These are phyloP conservation scores for Dimargaris cristalligena DNA, from an alignment of 192 early-diverging fungal genomes.

Conservation along the genomic window DNA sequence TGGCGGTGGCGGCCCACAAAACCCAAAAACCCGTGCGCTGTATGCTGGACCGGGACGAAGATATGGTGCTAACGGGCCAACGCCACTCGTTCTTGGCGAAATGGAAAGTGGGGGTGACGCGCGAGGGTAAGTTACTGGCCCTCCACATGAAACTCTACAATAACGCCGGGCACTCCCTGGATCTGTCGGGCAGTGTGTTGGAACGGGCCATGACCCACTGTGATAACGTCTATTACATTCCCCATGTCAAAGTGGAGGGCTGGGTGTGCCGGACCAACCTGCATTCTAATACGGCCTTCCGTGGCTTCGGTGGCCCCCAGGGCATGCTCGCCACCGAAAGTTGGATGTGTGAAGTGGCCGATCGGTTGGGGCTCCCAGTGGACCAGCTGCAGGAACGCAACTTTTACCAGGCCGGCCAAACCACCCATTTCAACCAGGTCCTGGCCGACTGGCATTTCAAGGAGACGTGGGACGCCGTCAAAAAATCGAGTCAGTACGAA, in stretches of 20 bases:
- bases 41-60: constrained; percentile 70
- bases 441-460: constrained; percentile 58
- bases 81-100: constrained; percentile 65
- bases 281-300: constrained; percentile 73
- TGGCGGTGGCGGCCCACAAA: constrained; percentile 55
- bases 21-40: constrained; percentile 46
- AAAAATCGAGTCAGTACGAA: constrained; percentile 30
- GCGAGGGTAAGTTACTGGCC: constrained; percentile 44
- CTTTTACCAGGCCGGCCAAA: constrained; percentile 48
- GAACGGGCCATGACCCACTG: constrained; percentile 55
- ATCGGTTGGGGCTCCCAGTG: constrained; percentile 38
- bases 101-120: constrained; percentile 57
- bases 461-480: constrained; percentile 48
- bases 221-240: constrained; percentile 69
- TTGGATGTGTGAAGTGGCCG: constrained; percentile 62
- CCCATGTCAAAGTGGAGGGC: constrained; percentile 45
- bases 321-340: constrained; percentile 68
- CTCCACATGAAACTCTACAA: constrained; percentile 38
- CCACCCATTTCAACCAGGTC: constrained; percentile 51
- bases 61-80: constrained; percentile 56
- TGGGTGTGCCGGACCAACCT: constrained; percentile 65
- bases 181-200: constrained; percentile 47
- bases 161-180: constrained; percentile 49
- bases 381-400: constrained; percentile 48
- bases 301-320: constrained; percentile 76